These are phyloP conservation scores for Breviolum minutum DNA, from an alignment of 73 alveolate species.

Conservation along the genomic window DNA sequence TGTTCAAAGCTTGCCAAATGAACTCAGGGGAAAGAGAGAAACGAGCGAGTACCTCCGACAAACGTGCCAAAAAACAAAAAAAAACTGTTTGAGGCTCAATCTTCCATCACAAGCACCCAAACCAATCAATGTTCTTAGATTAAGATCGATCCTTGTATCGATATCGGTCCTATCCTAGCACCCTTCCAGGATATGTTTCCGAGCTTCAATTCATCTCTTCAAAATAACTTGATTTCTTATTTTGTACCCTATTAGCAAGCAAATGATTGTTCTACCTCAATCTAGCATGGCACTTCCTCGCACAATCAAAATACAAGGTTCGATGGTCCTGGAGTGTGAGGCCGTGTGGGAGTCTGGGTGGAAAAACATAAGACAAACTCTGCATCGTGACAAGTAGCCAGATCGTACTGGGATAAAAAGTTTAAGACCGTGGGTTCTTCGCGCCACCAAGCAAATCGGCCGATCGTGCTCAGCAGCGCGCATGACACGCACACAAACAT, in stretches of 20 bases:
- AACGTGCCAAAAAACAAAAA: background rate
- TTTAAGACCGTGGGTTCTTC: background rate
- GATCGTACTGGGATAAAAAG: background rate
- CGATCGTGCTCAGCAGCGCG: conserved; percentile 41
- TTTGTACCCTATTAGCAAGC: no score
- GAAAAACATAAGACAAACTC: background rate
- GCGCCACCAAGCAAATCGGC: conserved; percentile 52
- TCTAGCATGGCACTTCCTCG: no score
- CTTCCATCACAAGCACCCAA: background rate
- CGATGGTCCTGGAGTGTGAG: no score
- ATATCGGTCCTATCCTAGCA: no score
- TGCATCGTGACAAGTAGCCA: background rate
- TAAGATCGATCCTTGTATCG: no score
- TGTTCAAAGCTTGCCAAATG: conserved; percentile 34
- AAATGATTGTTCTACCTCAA: no score
- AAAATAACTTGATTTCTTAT: no score
- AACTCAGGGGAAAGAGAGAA: conserved; percentile 35
- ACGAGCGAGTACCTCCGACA: conserved; percentile 13
- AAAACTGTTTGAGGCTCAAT: no score
- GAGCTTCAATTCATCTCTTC: no score
- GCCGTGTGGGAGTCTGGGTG: no score
- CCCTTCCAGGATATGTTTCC: no score
- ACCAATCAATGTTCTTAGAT: background rate
- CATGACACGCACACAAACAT: conserved; percentile 31
- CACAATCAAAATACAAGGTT: no score